Base-by-base conservation (phyloP, 2,329 filamentous ascomycete genomes). In the Bipolaris gigantea region DNA sequence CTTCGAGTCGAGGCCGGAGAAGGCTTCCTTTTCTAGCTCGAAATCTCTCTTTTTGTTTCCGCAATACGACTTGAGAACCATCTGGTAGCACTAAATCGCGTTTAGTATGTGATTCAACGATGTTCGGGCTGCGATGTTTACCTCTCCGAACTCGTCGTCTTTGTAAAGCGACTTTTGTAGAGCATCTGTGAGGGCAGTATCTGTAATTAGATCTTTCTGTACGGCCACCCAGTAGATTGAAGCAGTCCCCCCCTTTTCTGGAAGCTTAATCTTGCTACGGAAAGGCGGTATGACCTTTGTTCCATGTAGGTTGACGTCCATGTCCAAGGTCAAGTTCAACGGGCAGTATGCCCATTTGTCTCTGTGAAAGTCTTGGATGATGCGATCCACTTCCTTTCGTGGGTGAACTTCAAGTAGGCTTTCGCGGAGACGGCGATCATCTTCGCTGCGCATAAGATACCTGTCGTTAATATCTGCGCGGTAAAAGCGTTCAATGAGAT, bases 21-120 rank as follows among this genome's bases (percentile, higher is more conserved):
- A 76, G 2, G 72, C 71, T 0, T 62, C 34, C 23, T 54, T 67
- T 53, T 76, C 74, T 4, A 50, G 23, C 1, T 69, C 55, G 50
- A 63, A 76, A 3, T 64, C 25, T 1, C 42, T 19, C 34, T 56
- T 40, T 5, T 61, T 60, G 6, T 56, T 46, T 5, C 58, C 43
- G 1, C 19, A 21, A 36, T 64, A 74, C 0, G 64, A 56, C 42
- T 75, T 75, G 4, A 74, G 18, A 1, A 64, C 70, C 39, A 75
- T 63, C 35, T 66, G 47, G 25, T 72, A 73, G 23, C 58, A 61
- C 40, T 42, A 13, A 2, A 2, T 10, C 5, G 0, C 18, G 3
- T 5, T 42, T 13, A 42, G 40, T 30, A 16, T 9, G 10, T 32
- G n/a, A 3, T 11, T 16, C 5, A 5, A 16, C 21, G 11, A 13